A percentile compares a stretch with the other conserved stretches of the same genome.
Conservation (phyloP, 768 basidiomycete species). For the Leccinum fibrillosum region DNA sequence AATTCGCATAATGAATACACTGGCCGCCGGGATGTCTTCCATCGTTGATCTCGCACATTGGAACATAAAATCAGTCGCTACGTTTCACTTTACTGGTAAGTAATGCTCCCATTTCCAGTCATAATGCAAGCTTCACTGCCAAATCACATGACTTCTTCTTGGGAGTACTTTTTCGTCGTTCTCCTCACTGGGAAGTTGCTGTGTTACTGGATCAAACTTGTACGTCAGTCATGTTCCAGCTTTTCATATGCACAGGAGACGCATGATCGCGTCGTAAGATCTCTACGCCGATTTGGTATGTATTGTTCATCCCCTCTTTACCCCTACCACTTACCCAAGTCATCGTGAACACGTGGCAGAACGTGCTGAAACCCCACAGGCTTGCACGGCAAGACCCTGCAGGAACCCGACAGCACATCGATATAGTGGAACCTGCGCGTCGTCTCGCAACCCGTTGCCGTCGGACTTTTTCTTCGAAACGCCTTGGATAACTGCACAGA, state of each 20-base stretch:
- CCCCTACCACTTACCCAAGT: constrained; percentile 13
- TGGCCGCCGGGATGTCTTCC: not conserved
- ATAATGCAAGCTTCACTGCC: not conserved
- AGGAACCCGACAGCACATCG: constrained; percentile 13
- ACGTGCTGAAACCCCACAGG: constrained; percentile 8
- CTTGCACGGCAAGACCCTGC: constrained; percentile 10
- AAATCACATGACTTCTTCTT: not conserved
- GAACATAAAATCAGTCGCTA: not conserved
- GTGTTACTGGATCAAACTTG: constrained; percentile 1
- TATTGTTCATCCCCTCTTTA: not conserved
- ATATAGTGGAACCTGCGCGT: constrained; percentile 14
- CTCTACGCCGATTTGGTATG: not conserved
- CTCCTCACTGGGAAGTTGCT: not conserved
- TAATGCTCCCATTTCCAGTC: not conserved
- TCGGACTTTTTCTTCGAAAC: not conserved
- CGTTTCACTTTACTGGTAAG: not conserved
- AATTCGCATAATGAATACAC: not conserved
- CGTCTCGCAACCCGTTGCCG: constrained; percentile 12
- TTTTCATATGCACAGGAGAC: constrained; percentile 13
- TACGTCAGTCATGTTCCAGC: constrained; percentile 5
- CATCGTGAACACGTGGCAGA: not conserved
- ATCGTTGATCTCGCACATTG: not conserved
- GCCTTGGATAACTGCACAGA: not conserved
- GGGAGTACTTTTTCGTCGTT: not conserved
- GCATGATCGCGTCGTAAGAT: not conserved